Base-by-base conservation (phyloP, 352 stramenopile species). In the Globisporangium cystogenes region DNA sequence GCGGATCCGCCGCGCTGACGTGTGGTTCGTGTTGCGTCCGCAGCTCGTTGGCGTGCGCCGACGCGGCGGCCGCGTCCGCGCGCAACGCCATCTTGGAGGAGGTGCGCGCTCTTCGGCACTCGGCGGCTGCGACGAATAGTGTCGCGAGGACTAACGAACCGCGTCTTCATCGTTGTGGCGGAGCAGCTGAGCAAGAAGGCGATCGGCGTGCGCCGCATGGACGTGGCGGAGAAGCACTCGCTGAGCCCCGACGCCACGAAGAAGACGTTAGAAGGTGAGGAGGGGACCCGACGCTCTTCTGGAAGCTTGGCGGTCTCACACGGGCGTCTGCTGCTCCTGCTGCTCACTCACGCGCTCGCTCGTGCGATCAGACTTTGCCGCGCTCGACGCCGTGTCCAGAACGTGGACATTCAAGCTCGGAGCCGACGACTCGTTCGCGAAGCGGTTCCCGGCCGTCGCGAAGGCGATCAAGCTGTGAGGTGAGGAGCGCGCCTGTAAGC, bases 1-100 rank as follows among this genome's bases (percentile, higher is more conserved):
- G 1, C 14, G 1, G 31, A 36, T 36, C 31, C 27, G 4, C 10
- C 27, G 27, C 27, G 27, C n/a, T 5, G 27, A 31, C 6, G 8
- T 36, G 5, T 7, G 21, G 10, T 21, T 48, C 18, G 7, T 55
- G 20, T 23, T 8, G 29, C 29, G 10, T 45, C 12, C 37, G 26
- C 36, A 78, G 70, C 31, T 43, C 57, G 31, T 60, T 76, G 29
- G 60, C 72, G 42, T 82, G 66, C 48, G 36, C 48, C 18, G 62
- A 66, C 52, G 67, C 81, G 35, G 46, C 59, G 2, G 59, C 57
- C 6, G 53, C 64, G 31, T 55, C 52, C 46, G 60, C 66, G 39
- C 70, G 77, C 35, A 67, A 84, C 48, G 51, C 64, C 44, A 82
- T 88, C 55, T 60, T 85, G 21, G 66, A 76, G 37, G 68, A 80